These are phyloP conservation scores for Loxodes magnus DNA, from an alignment of 73 alveolate species.

Conservation along the genomic window DNA sequence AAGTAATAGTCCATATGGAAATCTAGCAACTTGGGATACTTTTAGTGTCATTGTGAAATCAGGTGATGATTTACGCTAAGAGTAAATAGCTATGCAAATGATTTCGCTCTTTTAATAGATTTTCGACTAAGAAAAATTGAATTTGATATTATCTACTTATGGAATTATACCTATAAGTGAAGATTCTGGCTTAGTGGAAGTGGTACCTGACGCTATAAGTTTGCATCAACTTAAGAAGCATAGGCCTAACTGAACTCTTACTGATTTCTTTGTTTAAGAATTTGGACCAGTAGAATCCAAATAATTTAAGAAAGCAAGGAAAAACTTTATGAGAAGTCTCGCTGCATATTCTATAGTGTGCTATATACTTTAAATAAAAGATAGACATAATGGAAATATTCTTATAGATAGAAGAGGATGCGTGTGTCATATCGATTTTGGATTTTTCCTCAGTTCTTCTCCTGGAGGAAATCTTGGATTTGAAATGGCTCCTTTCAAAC, in stretches of 20 bases:
- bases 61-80: slow-evolving; percentile 94
- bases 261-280: background rate
- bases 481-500: slow-evolving; percentile 92
- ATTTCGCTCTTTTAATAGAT: slow-evolving; percentile 68
- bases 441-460: slow-evolving; percentile 62
- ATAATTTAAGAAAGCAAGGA: slow-evolving; percentile 77
- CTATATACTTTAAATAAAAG: slow-evolving; percentile 84
- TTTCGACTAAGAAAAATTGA: slow-evolving; percentile 54
- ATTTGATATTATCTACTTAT: slow-evolving; percentile 79
- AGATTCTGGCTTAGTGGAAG: slow-evolving; percentile 82
- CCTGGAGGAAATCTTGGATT: slow-evolving; percentile 75
- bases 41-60: slow-evolving; percentile 82
- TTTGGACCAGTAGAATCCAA: too few species aligned
- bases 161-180: slow-evolving; percentile 81
- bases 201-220: slow-evolving; percentile 78
- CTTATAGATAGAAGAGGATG: slow-evolving; percentile 92
- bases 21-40: slow-evolving; percentile 57
- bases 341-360: slow-evolving; percentile 96
- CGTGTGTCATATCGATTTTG: slow-evolving; percentile 96
- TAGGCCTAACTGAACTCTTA: background rate
- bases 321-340: slow-evolving; percentile 79
- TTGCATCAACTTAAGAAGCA: slow-evolving; percentile 85
- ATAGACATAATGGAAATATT: slow-evolving; percentile 96
- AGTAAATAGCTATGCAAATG: slow-evolving; percentile 87
- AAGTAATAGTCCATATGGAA: slow-evolving; percentile 46